Percentiles rank a stretch among this genome's conserved stretches.
Evolutionary conservation across 257 asterid species (phyloP).

Genomic region (Rauvolfia tetraphylla): DNA sequence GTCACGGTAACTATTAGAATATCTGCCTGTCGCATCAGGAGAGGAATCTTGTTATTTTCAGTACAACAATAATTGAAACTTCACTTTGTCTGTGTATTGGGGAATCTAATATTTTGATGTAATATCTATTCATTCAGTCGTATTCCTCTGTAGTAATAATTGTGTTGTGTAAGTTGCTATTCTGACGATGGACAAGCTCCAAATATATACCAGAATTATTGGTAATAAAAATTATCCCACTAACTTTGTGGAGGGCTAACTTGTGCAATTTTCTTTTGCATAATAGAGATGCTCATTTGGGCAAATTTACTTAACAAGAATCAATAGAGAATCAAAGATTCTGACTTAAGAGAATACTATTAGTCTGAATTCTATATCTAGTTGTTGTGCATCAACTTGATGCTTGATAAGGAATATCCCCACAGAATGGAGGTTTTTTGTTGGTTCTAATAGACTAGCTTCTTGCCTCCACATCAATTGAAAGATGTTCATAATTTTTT

Average conservation of each 20-base stretch:
- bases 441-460: neutral
- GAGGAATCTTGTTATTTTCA: constrained; percentile 54
- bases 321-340: neutral
- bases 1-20: constrained; percentile 32
- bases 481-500: no score
- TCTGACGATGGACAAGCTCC: constrained; percentile 13
- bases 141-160: constrained; percentile 16
- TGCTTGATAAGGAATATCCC: neutral
- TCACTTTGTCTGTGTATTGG: constrained; percentile 42
- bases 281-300: neutral
- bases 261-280: neutral
- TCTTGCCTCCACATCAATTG: neutral
- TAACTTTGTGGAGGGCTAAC: neutral
- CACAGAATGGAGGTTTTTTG: no score
- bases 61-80: constrained; percentile 55
- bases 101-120: constrained; percentile 63
- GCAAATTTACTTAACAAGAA: neutral
- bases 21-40: constrained; percentile 45
- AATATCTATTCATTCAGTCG: constrained; percentile 22
- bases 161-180: constrained; percentile 21
- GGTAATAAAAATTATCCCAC: neutral
- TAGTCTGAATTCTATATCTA: neutral
- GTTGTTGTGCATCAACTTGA: neutral
- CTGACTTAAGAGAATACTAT: neutral
- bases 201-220: constrained; percentile 18